phyloP scores from a whole-genome alignment of 768 basidiomycete species.

The Leucocoprinus birnbaumii region DNA sequence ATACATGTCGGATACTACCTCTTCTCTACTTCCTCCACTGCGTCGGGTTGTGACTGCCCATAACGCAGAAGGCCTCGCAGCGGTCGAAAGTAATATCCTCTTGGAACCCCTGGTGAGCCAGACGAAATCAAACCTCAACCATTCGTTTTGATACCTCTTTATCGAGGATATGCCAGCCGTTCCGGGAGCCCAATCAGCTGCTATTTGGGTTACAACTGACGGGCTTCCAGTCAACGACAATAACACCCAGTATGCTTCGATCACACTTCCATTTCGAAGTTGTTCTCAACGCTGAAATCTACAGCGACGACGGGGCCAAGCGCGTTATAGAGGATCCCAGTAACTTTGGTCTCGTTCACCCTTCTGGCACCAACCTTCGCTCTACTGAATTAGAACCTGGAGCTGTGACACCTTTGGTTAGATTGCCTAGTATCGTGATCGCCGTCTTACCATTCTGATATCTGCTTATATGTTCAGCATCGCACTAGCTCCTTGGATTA shows the following conservation, averaged over 20 bases:
- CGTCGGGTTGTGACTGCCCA: slow-evolving; percentile 54
- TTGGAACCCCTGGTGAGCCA: slow-evolving; percentile 26
- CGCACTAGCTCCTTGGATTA: slow-evolving; percentile 60
- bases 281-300: not conserved
- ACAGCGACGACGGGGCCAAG: slow-evolving; percentile 49
- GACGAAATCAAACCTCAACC: not conserved
- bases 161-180: slow-evolving; percentile 32
- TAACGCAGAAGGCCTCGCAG: slow-evolving; percentile 35
- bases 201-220: slow-evolving; percentile 49
- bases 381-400: slow-evolving; percentile 58
- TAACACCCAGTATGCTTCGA: slow-evolving; percentile 34
- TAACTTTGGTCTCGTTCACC: slow-evolving; percentile 41
- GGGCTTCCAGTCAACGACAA: slow-evolving; percentile 53
- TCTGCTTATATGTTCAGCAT: slow-evolving; percentile 23
- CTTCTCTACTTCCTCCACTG: slow-evolving; percentile 30
- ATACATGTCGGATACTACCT: slow-evolving; percentile 24
- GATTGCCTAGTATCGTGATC: slow-evolving; percentile 10
- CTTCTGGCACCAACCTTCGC: slow-evolving; percentile 43
- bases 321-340: slow-evolving; percentile 33
- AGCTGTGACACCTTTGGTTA: slow-evolving; percentile 44
- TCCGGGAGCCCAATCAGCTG: slow-evolving; percentile 30
- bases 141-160: not conserved
- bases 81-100: slow-evolving; percentile 33
- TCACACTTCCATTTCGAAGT: not conserved
- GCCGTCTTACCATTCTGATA: not conserved